Evolutionary conservation across 2,329 filamentous ascomycete species (phyloP), one percentile per base, ranked within the genome.

Genomic region (Teratosphaeria zuluensis): DNA sequence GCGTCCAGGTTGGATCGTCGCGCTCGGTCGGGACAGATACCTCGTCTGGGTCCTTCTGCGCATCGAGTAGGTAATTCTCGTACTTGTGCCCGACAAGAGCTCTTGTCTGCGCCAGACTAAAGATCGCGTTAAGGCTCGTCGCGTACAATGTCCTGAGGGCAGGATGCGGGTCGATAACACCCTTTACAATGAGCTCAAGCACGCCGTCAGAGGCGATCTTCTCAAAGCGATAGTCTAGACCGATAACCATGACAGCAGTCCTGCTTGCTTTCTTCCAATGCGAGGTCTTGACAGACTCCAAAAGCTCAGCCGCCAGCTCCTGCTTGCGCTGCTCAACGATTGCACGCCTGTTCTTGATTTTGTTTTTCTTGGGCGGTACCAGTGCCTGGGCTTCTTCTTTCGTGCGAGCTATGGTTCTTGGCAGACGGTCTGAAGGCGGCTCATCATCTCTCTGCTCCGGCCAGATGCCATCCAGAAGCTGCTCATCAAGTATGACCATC

Each of bases 181-280:
- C 94, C 42, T 82, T 80, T 9, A 88, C 86, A 42, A 95, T 86
- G 7, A 99, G 81, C 55, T 95, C 86, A 57, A 97, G 84, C 72
- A 97, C 88, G 59, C 87, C 84, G 19, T 87, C 80, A 1, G 90
- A 89, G 5, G 90, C 90, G 62, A 99, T 83, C 19, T 84, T 88
- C 64, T 96, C 88, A 67, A 97, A 96, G n/a, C 94, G 86, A 62
- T 96, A 83, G 59, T 90, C 92, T 62, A 96, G 81, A 61, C 94
- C 95, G 58, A 92, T 85, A 4, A 95, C 89, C 70, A 99, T 94
- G 38, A 95, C 88, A 9, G 89, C 89, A 58, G 92, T 95, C 31
- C 92, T 83, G 55, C 86, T 90, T 5, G 92, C 92, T 66, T 96
- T 92, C 77, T 96, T 97, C 94, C 94, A 99, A 70, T 99, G 95